A percentile compares a stretch with the other conserved stretches of the same genome.
Evolutionary conservation across 257 asterid genomes (phyloP).

Genomic region (Thymus mandschuricus): DNA sequence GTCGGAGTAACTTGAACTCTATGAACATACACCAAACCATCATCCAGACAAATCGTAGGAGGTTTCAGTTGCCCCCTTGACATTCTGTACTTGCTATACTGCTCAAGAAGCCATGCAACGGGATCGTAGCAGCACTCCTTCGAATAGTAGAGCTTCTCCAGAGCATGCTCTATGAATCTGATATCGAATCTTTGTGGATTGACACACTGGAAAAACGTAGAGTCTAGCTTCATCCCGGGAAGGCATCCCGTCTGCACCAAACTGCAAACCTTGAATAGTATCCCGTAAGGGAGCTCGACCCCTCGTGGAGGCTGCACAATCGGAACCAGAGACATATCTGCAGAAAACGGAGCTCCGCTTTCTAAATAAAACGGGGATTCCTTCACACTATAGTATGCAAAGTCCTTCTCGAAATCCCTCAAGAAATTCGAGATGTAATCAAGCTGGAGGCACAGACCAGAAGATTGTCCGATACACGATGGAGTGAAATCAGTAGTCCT

Average conservation of each 20-base stretch:
- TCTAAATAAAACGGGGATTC: slow-evolving; percentile 42
- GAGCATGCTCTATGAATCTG: slow-evolving; percentile 64
- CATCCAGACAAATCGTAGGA: slow-evolving; percentile 63
- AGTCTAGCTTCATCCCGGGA: slow-evolving; percentile 68
- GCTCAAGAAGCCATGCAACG: slow-evolving; percentile 60
- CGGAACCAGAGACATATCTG: slow-evolving; percentile 61
- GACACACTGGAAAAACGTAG: slow-evolving; percentile 51
- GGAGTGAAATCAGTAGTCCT: slow-evolving; percentile 82
- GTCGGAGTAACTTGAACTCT: slow-evolving; percentile 90
- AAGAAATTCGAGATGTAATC: slow-evolving; percentile 53
- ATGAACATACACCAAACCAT: slow-evolving; percentile 74
- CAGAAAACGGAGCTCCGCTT: slow-evolving; percentile 49
- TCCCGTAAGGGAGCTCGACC: slow-evolving; percentile 50
- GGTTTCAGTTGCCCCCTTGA: slow-evolving; percentile 55
- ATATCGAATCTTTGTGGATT: slow-evolving; percentile 45
- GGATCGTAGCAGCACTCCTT: slow-evolving; percentile 94
- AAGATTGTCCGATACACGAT: slow-evolving; percentile 75
- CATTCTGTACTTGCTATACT: slow-evolving; percentile 47
- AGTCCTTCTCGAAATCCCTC: slow-evolving; percentile 50
- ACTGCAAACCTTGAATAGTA: slow-evolving; percentile 65
- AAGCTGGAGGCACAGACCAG: slow-evolving; percentile 77
- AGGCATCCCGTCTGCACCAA: slow-evolving; percentile 86
- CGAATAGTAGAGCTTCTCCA: slow-evolving; percentile 55
- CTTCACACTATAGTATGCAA: slow-evolving; percentile 57
- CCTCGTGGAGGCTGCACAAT: slow-evolving; percentile 58